Base-by-base conservation (phyloP, 768 basidiomycete genomes). In the Pleurotus pulmonarius region DNA sequence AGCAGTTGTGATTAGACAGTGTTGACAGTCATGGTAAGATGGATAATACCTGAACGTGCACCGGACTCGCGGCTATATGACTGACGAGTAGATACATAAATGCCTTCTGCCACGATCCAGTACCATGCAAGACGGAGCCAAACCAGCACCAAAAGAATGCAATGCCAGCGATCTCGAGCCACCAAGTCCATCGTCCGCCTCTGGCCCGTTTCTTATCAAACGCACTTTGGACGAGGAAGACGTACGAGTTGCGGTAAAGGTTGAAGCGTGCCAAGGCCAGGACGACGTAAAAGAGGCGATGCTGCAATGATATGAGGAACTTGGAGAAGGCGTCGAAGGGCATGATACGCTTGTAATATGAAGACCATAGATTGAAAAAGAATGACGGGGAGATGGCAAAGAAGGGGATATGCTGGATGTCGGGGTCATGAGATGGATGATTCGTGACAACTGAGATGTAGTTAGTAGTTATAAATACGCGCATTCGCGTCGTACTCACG, bases 231-330 rank as follows among this genome's bases (percentile, higher is more conserved):
- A 82, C 73, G 56, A 98, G 77, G 71, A 83, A 93, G 26, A 65
- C 69, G 68, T 96, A 99, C 1, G 94, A 94, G 58, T 88, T 86
- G 54, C 77, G 87, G 70, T 96, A 97, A 46, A 99, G 87, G 70
- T 99, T 99, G 76, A 98, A 96, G 45, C 96, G 86, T 3, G 88
- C 96, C 58, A 98, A 85, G 16, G 83, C 82, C 74, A 99, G 86
- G 64, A 98, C 75, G 65, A 95, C 53, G 71, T 98, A 98, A 73
- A 98, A 98, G 20, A 97, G 77, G 49, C 88, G 88, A 69, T 98
- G 95, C 75, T 99, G 96, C 8, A 92, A 47, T 13, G 85, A 72
- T 56, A 98, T 71, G 61, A 95, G 68, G 58, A 80, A 60, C 15
- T 79, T 78, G 4, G 91, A 77, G 64, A 88, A 79, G 12, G 68